Evolutionary conservation across 495 filamentous ascomycete species (phyloP).

Genomic region (Xylaria intraflava): DNA sequence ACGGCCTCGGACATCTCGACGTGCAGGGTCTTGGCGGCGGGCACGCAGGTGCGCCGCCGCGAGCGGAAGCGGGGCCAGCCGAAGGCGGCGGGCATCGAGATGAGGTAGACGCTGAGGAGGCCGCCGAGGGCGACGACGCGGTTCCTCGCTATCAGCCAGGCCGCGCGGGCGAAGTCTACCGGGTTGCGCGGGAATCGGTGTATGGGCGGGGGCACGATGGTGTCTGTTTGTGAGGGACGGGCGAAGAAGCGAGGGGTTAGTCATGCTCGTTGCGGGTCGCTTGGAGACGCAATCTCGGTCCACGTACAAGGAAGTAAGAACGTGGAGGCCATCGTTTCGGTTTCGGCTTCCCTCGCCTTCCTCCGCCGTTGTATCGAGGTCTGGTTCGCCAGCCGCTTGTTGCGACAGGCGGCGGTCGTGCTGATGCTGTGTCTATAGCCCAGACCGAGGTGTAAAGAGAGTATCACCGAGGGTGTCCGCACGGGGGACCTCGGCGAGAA

Average conservation of each 20-base stretch:
- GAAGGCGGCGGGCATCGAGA: conserved; percentile 26
- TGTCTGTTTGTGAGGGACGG: background rate
- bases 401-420: conserved; percentile 17
- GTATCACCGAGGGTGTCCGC: background rate
- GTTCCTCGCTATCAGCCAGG: conserved; percentile 13
- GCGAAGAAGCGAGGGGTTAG: background rate
- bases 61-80: conserved; percentile 30
- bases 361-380: conserved; percentile 82
- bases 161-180: conserved; percentile 15
- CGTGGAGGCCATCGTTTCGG: conserved; percentile 59
- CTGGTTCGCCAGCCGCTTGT: conserved; percentile 80
- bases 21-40: conserved; percentile 56
- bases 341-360: conserved; percentile 35
- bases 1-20: conserved; percentile 64
- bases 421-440: conserved; percentile 3
- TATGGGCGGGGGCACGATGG: conserved; percentile 23
- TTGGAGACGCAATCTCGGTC: background rate
- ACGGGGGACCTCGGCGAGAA: background rate
- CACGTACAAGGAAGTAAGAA: conserved; percentile 6
- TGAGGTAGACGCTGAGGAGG: conserved; percentile 11
- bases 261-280: background rate
- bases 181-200: conserved; percentile 20
- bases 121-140: conserved; percentile 1
- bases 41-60: conserved; percentile 35
- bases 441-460: background rate